Evolutionary conservation across 106 monocot species (phyloP).

Genomic region (Allium fistulosum): DNA sequence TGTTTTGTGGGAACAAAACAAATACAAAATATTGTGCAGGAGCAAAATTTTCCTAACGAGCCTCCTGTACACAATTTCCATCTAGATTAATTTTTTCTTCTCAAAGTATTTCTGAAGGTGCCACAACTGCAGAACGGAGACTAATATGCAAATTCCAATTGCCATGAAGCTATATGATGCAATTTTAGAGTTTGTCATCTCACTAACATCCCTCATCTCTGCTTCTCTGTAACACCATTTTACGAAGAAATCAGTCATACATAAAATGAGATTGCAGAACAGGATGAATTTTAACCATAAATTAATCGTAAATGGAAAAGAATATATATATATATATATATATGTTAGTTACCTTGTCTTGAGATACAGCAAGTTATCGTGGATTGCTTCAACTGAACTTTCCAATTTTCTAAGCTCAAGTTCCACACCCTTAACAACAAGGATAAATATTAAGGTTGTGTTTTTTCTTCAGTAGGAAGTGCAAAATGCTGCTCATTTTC

Average conservation of each 20-base stretch:
- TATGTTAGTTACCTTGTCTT: constrained; percentile 3
- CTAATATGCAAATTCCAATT: constrained; percentile 33
- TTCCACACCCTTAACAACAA: constrained; percentile 12
- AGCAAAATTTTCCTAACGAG: too few relatives aligned
- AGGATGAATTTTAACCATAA: neutral
- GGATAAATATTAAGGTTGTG: neutral
- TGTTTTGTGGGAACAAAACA: too few relatives aligned
- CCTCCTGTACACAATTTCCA: neutral
- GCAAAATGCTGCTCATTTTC: neutral
- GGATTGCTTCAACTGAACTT: constrained; percentile 12
- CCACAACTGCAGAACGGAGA: constrained; percentile 34
- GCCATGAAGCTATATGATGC: constrained; percentile 41
- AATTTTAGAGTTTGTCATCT: constrained; percentile 39
- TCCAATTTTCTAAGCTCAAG: constrained; percentile 18
- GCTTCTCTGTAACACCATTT: constrained; percentile 27
- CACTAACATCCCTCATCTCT: constrained; percentile 43
- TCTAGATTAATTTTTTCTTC: constrained; percentile 36
- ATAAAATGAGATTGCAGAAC: neutral
- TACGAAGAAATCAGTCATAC: neutral
- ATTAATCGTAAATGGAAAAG: too few relatives aligned
- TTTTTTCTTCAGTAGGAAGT: neutral
- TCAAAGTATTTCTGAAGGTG: constrained; percentile 26
- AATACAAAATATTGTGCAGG: too few relatives aligned
- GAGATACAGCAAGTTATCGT: constrained; percentile 15
- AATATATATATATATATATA: too few relatives aligned